Evolutionary conservation across 1,284 basidiomycete genomes (phyloP).

Genomic region (Heliocybe sulcata): DNA sequence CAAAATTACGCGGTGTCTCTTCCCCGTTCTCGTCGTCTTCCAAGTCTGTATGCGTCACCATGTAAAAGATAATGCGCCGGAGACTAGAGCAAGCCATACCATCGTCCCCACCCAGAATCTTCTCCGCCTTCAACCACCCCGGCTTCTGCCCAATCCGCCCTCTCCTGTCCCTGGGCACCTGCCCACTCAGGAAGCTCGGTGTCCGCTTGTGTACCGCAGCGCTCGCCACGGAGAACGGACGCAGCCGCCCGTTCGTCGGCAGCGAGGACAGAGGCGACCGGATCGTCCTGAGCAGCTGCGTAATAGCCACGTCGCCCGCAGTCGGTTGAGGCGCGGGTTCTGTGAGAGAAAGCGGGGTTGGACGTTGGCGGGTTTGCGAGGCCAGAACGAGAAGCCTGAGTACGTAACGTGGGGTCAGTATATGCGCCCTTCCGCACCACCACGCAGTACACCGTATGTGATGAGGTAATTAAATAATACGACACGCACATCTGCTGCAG

Average conservation of each 20-base stretch:
- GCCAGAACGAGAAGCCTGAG: slow-evolving; percentile 70
- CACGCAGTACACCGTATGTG: neutral
- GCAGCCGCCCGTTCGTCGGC: slow-evolving; percentile 10
- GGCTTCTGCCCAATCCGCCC: slow-evolving; percentile 61
- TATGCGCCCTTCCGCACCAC: no score
- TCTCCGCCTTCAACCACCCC: slow-evolving; percentile 2
- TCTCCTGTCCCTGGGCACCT: slow-evolving; percentile 64
- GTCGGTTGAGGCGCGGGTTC: slow-evolving; percentile 43
- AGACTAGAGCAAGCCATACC: slow-evolving; percentile 11
- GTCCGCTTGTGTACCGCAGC: slow-evolving; percentile 22
- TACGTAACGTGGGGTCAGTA: neutral
- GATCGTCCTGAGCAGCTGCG: slow-evolving; percentile 53
- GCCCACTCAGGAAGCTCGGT: slow-evolving; percentile 64
- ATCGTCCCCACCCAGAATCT: slow-evolving; percentile 14
- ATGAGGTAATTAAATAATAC: neutral
- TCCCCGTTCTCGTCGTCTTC: slow-evolving; percentile 35
- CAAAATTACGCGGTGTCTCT: slow-evolving; percentile 40
- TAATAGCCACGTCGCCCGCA: slow-evolving; percentile 55
- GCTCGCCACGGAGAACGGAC: neutral
- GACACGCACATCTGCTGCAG: slow-evolving; percentile 67
- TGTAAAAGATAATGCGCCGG: no score
- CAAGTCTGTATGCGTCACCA: slow-evolving; percentile 6
- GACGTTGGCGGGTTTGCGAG: slow-evolving; percentile 49
- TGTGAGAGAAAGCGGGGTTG: slow-evolving; percentile 45
- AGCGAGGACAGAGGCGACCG: slow-evolving; percentile 33